phyloP scores from a whole-genome alignment of 176 grass and related monocot genomes.

The Rhipidocladum racemiflorum region DNA sequence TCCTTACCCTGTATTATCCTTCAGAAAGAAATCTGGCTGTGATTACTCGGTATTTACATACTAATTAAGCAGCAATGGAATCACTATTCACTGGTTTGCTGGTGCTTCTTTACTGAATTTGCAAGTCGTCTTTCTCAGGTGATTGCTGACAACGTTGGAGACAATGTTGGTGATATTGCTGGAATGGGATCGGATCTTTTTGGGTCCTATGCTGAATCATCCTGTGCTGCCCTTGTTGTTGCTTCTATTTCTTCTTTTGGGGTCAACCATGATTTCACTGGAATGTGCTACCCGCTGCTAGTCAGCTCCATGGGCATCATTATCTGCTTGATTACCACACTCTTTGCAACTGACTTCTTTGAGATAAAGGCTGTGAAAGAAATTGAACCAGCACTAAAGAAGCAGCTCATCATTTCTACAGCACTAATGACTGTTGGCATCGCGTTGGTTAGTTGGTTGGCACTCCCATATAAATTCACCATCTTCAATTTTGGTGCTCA shows the following conservation, averaged over 20 bases:
- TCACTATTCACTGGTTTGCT: background rate
- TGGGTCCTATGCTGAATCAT: constrained; percentile 57
- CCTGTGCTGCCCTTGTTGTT: constrained; percentile 48
- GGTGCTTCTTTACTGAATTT: background rate
- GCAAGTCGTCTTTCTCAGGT: constrained; percentile 23
- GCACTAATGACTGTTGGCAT: constrained; percentile 48
- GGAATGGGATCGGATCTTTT: constrained; percentile 65
- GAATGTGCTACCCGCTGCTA: constrained; percentile 55
- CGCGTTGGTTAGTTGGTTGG: constrained; percentile 43
- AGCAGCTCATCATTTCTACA: constrained; percentile 44
- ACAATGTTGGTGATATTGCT: constrained; percentile 55
- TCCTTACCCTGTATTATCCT: background rate
- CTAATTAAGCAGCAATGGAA: background rate
- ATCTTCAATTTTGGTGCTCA: constrained; percentile 52
- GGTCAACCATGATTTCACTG: constrained; percentile 48
- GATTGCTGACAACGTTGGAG: constrained; percentile 58
- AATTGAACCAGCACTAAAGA: constrained; percentile 51
- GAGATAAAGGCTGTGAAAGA: constrained; percentile 46
- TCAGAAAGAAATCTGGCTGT: background rate
- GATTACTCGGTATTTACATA: background rate
- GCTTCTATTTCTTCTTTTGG: constrained; percentile 65
- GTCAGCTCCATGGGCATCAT: constrained; percentile 54
- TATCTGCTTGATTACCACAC: constrained; percentile 48
- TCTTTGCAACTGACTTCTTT: constrained; percentile 54
- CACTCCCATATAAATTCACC: constrained; percentile 48